Conservation (phyloP, 306 rosid species). For the Cucumis hystrix region DNA sequence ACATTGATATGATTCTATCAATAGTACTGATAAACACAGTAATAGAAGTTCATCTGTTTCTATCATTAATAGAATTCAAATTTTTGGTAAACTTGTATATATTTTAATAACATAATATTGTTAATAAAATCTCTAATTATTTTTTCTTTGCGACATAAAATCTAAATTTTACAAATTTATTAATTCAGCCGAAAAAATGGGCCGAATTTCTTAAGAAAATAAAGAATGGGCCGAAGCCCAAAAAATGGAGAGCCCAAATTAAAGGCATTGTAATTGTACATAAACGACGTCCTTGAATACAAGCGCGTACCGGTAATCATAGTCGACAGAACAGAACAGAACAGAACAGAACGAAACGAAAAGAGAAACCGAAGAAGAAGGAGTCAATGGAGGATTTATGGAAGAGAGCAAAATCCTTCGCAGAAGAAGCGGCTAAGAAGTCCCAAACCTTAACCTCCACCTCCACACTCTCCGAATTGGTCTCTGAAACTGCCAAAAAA, state of each 20-base stretch:
- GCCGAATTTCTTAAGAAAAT: too few species aligned
- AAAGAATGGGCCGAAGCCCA: background rate
- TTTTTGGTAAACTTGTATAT: too few species aligned
- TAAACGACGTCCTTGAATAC: background rate
- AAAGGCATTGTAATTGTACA: background rate
- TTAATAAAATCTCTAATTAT: too few species aligned
- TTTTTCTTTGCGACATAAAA: too few species aligned
- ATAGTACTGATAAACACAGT: too few species aligned
- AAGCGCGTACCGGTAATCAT: background rate
- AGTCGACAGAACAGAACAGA: background rate
- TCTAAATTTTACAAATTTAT: too few species aligned
- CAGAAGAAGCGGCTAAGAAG: constrained; percentile 89
- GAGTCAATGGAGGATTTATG: constrained; percentile 71
- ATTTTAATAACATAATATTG: too few species aligned
- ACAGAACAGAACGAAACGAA: background rate
- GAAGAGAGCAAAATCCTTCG: constrained; percentile 79
- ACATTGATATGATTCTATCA: too few species aligned
- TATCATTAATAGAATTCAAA: too few species aligned
- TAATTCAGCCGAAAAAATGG: too few species aligned
- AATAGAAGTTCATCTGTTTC: too few species aligned
- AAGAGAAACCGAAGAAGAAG: background rate
- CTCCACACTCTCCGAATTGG: constrained; percentile 64
- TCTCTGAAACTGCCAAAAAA: constrained; percentile 83
- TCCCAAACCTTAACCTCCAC: constrained; percentile 49
- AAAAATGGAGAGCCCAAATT: background rate